Evolutionary conservation across 768 basidiomycete species (phyloP).

Genomic region (Podaxis carcinomalis): DNA sequence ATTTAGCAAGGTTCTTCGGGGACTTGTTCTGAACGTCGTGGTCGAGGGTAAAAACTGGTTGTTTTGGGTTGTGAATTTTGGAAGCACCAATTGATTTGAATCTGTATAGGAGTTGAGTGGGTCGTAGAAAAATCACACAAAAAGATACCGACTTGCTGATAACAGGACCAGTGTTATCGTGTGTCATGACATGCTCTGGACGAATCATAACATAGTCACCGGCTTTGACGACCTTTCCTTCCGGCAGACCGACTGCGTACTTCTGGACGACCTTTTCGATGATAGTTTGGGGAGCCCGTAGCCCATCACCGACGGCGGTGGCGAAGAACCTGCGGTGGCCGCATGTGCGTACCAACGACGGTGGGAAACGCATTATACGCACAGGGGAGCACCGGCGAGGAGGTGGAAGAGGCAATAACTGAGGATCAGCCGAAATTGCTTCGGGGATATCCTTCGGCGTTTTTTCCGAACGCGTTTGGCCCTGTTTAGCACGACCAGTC

Average conservation of each 20-base stretch:
- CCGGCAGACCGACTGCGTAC: slow-evolving; percentile 87
- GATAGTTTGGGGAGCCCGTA: slow-evolving; percentile 67
- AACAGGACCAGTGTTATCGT: slow-evolving; percentile 97
- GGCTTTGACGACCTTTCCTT: slow-evolving; percentile 76
- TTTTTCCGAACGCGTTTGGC: neutral
- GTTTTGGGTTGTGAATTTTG: slow-evolving; percentile 70
- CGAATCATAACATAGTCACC: slow-evolving; percentile 99
- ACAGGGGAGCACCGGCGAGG: neutral
- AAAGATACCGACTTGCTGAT: slow-evolving; percentile 78
- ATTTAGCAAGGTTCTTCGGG: slow-evolving; percentile 86
- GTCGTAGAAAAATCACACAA: neutral
- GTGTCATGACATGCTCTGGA: slow-evolving; percentile 97
- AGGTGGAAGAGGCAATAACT: neutral
- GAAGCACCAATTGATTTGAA: slow-evolving; percentile 95
- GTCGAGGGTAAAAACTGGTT: slow-evolving; percentile 94
- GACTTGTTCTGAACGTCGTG: slow-evolving; percentile 98
- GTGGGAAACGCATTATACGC: slow-evolving; percentile 1
- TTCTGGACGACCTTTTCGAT: slow-evolving; percentile 98
- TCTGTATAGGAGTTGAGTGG: slow-evolving; percentile 34
- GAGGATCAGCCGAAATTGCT: neutral
- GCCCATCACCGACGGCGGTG: slow-evolving; percentile 17
- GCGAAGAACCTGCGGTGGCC: slow-evolving; percentile 21
- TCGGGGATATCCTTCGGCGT: neutral
- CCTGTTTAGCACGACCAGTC: neutral
- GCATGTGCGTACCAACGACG: neutral